Percentiles rank a stretch among this genome's conserved stretches.
These are phyloP conservation scores for Venturiaceae sp. DNA, from an alignment of 2,329 filamentous ascomycete species.

Conservation along the genomic window DNA sequence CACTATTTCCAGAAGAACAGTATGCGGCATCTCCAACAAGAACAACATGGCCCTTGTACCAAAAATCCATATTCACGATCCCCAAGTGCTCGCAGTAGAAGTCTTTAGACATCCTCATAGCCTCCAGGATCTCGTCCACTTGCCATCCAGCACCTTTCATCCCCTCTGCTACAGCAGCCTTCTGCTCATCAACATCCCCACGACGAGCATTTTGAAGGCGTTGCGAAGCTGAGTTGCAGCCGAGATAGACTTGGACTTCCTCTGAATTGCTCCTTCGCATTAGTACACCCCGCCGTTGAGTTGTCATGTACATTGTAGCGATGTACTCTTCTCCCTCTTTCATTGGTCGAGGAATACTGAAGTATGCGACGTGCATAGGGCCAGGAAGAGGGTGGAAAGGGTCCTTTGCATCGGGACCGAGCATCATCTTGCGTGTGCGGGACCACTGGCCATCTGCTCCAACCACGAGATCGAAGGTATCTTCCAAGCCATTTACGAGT, in stretches of 20 bases:
- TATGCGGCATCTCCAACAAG: constrained; percentile 30
- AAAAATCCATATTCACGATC: constrained; percentile 26
- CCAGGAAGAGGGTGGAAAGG: constrained; percentile 17
- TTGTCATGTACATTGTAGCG: constrained; percentile 26
- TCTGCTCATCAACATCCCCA: constrained; percentile 26
- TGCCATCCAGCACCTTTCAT: constrained; percentile 41
- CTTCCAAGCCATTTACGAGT: constrained; percentile 15
- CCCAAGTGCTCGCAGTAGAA: constrained; percentile 36
- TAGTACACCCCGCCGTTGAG: constrained; percentile 28
- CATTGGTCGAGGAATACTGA: constrained; percentile 17
- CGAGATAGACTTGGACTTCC: constrained; percentile 29
- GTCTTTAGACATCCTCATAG: constrained; percentile 28
- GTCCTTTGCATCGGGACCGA: constrained; percentile 11
- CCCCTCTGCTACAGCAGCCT: no score
- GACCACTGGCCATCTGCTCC: constrained; percentile 22
- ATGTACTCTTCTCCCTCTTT: constrained; percentile 23
- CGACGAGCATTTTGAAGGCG: constrained; percentile 17
- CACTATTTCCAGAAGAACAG: constrained; percentile 21
- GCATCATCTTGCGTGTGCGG: constrained; percentile 17
- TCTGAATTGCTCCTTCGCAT: constrained; percentile 29
- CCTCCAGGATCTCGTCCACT: constrained; percentile 31
- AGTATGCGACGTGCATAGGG: constrained; percentile 19
- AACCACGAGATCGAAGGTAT: constrained; percentile 18
- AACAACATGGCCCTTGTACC: constrained; percentile 21
- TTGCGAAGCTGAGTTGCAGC: constrained; percentile 17